Percentiles rank a stretch among this genome's conserved stretches.
phyloP scores from a whole-genome alignment of 805 yeast species.

The Wickerhamomyces canadensis region DNA sequence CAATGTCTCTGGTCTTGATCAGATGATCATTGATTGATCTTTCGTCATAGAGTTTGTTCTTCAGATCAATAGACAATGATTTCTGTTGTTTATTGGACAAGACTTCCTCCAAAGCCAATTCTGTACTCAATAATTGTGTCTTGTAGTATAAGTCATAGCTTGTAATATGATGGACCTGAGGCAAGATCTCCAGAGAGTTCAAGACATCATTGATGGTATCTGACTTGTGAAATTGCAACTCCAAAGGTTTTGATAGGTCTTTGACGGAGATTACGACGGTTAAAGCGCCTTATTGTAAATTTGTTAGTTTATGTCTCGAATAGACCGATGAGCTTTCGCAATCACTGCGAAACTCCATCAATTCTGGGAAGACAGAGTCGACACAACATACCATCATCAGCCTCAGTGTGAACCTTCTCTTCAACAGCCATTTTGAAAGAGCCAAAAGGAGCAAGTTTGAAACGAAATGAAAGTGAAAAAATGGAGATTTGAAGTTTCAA shows the following conservation, averaged over 20 bases:
- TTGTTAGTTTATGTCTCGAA: no score
- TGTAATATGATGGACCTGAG: conserved; percentile 1
- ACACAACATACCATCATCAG: no score
- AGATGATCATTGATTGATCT: conserved; percentile 58
- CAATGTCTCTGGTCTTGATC: conserved; percentile 53
- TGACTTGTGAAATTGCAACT: neutral
- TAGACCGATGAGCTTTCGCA: no score
- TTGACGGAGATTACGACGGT: neutral
- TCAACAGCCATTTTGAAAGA: no score
- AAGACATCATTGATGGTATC: neutral
- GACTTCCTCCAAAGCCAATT: conserved; percentile 25
- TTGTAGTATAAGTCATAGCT: neutral
- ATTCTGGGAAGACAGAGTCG: no score
- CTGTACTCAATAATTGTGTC: neutral
- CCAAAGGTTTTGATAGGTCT: neutral
- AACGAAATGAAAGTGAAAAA: no score
- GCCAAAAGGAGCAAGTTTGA: no score
- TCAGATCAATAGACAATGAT: conserved; percentile 38
- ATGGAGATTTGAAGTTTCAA: no score
- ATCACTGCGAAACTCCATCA: no score
- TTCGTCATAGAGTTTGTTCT: conserved; percentile 54
- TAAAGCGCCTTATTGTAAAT: neutral
- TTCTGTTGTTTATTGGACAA: conserved; percentile 16
- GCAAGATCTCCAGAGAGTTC: neutral
- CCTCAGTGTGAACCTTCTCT: no score